phyloP scores from a whole-genome alignment of 352 stramenopile species.

The Phytophthora constricta region DNA sequence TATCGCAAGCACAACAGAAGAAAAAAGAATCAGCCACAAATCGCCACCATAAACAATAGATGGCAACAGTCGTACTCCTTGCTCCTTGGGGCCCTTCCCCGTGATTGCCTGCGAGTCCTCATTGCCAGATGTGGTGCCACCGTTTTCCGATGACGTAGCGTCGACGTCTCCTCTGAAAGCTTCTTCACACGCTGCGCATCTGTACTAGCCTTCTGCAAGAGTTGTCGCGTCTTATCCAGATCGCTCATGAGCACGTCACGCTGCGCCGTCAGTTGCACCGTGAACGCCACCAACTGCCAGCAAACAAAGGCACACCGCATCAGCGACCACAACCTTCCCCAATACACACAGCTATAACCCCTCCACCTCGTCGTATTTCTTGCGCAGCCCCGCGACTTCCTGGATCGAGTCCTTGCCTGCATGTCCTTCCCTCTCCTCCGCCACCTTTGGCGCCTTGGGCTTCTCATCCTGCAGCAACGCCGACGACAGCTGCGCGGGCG shows the following conservation, averaged over 20 bases:
- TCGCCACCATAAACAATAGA: not conserved
- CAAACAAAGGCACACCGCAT: conserved; percentile 12
- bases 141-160: conserved; percentile 78
- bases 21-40: conserved; percentile 6
- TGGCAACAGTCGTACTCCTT: conserved; percentile 48
- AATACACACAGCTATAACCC: not conserved
- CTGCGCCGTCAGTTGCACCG: conserved; percentile 86
- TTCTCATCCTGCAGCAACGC: conserved; percentile 68
- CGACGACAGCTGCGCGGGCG: conserved; percentile 59
- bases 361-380: conserved; percentile 90
- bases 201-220: conserved; percentile 73
- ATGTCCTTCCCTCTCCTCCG: conserved; percentile 32
- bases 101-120: conserved; percentile 46
- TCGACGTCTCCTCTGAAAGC: conserved; percentile 59
- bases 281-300: conserved; percentile 83
- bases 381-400: conserved; percentile 73
- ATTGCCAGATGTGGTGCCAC: conserved; percentile 24
- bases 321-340: not conserved
- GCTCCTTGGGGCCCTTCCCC: conserved; percentile 53
- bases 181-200: conserved; percentile 74
- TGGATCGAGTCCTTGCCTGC: conserved; percentile 56
- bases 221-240: conserved; percentile 79
- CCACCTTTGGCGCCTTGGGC: conserved; percentile 26
- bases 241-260: conserved; percentile 87
- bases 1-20: conserved; percentile 24